Evolutionary conservation across 179 eudicot species (phyloP), one percentile per base, ranked within the genome.

Genomic region (Spergularia azorica): DNA sequence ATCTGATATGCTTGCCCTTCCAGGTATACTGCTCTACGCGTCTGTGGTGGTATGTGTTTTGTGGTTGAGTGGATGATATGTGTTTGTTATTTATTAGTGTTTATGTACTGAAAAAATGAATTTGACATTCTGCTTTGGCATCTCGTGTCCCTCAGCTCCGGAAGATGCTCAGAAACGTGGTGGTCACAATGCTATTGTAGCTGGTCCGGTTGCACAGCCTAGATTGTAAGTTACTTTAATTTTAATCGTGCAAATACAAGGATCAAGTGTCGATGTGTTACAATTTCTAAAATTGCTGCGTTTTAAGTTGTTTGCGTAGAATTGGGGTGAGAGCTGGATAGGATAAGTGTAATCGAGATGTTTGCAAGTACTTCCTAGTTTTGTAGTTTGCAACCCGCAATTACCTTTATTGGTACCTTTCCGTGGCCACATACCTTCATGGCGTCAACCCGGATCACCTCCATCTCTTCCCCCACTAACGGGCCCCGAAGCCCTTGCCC

Each of bases 1-100:
- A 38, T 84, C 95, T 16, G 84, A 83, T 57, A 85, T 87, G 36
- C 90, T 93, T 77, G 91, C 88, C 20, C 94, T 95, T 77, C 88
- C 97, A 71, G 99, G 99, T 95, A 84, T 26, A 78, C 20, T 70
- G 5, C n/a, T 8, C 4, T 21, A 3, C 16, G 15, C 1, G 10
- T 62, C 64, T 48, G 6, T 55, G 13, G 6, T 55, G 13, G 41
- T 2, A 17, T 18, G n/a, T 50, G 12, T 17, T 4, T 17, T 5
- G 48, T 41, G 10, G 2, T 16, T 39, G n/a, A 38, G 11, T 6
- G 43, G 46, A 3, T 56, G 52, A 32, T 32, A 16, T 38, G 36
- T 51, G 1, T 61, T 39, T 48, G 9, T 16, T 6, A 9, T 14
- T 58, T 51, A 46, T 57, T 1, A n/a, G 21, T 6, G 59, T 6